Percentiles rank a stretch among this genome's conserved stretches.
Evolutionary conservation across 495 filamentous ascomycete genomes (phyloP).

Genomic region (Clavariopsis aquatica): DNA sequence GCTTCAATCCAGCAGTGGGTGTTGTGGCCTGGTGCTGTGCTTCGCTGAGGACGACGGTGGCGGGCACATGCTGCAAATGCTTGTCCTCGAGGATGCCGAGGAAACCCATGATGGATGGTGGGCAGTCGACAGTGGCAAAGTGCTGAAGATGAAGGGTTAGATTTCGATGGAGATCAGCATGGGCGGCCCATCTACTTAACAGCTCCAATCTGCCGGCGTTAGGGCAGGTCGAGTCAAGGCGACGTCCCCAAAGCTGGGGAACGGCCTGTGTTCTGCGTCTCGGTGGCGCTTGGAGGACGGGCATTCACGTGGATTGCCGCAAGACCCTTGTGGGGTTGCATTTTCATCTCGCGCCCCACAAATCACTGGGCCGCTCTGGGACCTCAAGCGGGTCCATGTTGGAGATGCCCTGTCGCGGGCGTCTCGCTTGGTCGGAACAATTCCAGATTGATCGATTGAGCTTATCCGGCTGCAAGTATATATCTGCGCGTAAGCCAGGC

Average conservation of each 20-base stretch:
- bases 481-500: neutral
- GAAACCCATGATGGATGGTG: conserved; percentile 29
- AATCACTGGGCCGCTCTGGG: neutral
- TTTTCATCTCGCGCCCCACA: conserved; percentile 22
- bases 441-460: neutral
- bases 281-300: conserved; percentile 4
- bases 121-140: neutral
- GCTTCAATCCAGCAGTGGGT: conserved; percentile 27
- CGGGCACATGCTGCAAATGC: conserved; percentile 30
- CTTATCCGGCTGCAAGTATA: neutral
- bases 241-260: neutral
- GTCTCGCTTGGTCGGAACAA: neutral
- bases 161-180: neutral
- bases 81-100: conserved; percentile 32
- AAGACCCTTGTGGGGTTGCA: conserved; percentile 23
- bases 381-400: neutral
- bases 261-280: conserved; percentile 3
- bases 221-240: neutral
- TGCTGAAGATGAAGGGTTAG: neutral
- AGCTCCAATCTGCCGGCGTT: neutral
- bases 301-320: conserved; percentile 17
- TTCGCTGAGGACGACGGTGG: conserved; percentile 30
- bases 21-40: neutral
- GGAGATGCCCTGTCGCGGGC: conserved; percentile 5
- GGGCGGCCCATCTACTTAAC: neutral